Percentiles rank a stretch among this genome's conserved stretches.
Conservation (phyloP, 2,329 filamentous ascomycete genomes). For the Fusarium sacchari region DNA sequence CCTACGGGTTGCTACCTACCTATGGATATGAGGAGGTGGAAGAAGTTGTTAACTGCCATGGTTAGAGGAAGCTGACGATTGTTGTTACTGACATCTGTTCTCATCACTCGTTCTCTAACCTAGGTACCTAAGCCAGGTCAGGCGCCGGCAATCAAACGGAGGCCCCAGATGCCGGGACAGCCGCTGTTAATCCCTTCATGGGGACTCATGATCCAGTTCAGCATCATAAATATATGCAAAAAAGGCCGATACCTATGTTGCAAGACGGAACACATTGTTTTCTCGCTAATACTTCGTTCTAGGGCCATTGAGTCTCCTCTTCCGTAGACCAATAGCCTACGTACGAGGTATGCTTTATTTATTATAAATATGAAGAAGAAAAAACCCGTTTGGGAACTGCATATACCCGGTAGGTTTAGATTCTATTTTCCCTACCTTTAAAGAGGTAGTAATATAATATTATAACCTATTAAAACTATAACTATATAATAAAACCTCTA, state of each 20-base stretch:
- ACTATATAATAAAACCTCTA: too few species aligned
- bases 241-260: not conserved
- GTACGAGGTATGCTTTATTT: not conserved
- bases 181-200: conserved; percentile 14
- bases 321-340: not conserved
- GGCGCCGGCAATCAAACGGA: conserved; percentile 18
- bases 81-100: conserved; percentile 7
- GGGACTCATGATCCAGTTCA: not conserved
- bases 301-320: not conserved
- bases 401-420: too few species aligned
- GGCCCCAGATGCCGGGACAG: conserved; percentile 11
- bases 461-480: too few species aligned
- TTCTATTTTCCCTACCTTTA: too few species aligned
- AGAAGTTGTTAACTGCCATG: not conserved
- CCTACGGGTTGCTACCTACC: not conserved
- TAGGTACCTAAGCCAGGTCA: conserved; percentile 9
- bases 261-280: not conserved
- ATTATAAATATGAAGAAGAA: too few species aligned
- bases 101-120: conserved; percentile 12
- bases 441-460: too few species aligned
- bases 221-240: not conserved
- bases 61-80: not conserved
- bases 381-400: not conserved
- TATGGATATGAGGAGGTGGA: not conserved
- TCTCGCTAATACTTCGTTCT: not conserved